Evolutionary conservation across 805 yeast genomes (phyloP).

Genomic region (Pichia pseudocactophila): DNA sequence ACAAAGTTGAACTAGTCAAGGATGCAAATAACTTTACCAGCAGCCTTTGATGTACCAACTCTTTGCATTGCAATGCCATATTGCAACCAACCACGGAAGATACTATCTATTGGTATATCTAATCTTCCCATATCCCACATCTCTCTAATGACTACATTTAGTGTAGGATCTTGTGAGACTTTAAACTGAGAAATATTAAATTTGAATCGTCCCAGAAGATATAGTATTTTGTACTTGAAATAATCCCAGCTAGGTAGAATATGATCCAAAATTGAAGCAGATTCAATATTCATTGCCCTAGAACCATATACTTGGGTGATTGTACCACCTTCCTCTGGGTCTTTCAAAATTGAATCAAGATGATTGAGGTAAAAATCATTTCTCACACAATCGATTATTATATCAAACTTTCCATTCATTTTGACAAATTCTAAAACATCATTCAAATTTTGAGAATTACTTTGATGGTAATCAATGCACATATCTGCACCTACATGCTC

Average conservation of each 20-base stretch:
- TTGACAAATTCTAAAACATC: constrained; percentile 26
- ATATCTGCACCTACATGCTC: constrained; percentile 43
- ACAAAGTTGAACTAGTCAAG: background rate
- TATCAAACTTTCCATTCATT: constrained; percentile 43
- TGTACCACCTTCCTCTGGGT: constrained; percentile 36
- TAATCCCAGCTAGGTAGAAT: constrained; percentile 2
- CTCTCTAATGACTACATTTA: constrained; percentile 29
- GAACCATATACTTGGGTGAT: constrained; percentile 55
- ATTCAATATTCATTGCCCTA: constrained; percentile 28
- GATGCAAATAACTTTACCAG: constrained; percentile 53
- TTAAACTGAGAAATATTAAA: background rate
- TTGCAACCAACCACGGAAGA: constrained; percentile 38
- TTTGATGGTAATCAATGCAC: constrained; percentile 47
- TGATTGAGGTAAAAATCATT: constrained; percentile 31
- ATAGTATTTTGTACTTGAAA: background rate
- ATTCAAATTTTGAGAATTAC: constrained; percentile 27
- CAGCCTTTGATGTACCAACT: constrained; percentile 38
- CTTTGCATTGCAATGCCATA: constrained; percentile 41
- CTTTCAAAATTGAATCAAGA: constrained; percentile 35
- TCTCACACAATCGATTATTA: constrained; percentile 61
- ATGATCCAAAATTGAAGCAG: background rate
- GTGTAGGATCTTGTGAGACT: constrained; percentile 3
- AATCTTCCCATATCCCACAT: constrained; percentile 38
- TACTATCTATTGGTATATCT: constrained; percentile 45
- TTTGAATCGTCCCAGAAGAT: background rate